Base-by-base conservation (phyloP, 148 eudicot genomes). In the Vaccinium corymbosum region DNA sequence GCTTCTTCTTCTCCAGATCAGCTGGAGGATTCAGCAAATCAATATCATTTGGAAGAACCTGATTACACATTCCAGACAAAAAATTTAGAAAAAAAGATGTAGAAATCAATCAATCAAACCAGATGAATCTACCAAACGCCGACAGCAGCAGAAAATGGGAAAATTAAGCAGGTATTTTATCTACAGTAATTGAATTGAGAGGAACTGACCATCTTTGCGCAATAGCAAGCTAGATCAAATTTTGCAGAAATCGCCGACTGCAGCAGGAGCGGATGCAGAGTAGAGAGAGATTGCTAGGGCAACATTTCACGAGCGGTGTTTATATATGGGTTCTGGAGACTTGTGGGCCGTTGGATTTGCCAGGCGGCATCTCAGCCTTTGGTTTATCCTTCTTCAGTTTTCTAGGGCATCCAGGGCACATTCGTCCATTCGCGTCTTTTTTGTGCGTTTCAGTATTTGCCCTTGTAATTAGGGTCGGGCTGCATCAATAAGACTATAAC, bases 1-100 rank as follows among this genome's bases (percentile, higher is more conserved):
- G 87, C 81, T 85, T 85, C 76, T 51, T 85, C 87, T 85, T 85
- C 84, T 85, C 87, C 38, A 85, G 32, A 55, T 85, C 87, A 12
- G 84, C 81, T 27, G 87, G 87, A 27, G 87, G 87, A 55, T 85
- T 81, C 20, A 85, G 53, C 81, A 85, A 35, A 81, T 85, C 87
- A 51, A 85, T 70, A 76, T 85, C 87, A 50, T 85, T 85, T 14
- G 87, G 84, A 7, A 85, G 76, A 25, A 81, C 87, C 87, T 85
- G 80, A 51, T n/a, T 29, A 29, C 64, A 32, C n/a, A 16, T 0
- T 1, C 5, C 42, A 27, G 5, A 13, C 17, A 57, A 16, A 70
- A 6, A 27, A 0, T 1, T 3, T 14, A 35, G 10, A 68, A 10
- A 20, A 20, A 16, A n/a, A 27, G 3, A 53, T 53, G 2, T 6